Percentiles rank a stretch among this genome's conserved stretches.
These are phyloP conservation scores for Penicillium flavigenum DNA, from an alignment of 495 filamentous ascomycete genomes.

Conservation along the genomic window DNA sequence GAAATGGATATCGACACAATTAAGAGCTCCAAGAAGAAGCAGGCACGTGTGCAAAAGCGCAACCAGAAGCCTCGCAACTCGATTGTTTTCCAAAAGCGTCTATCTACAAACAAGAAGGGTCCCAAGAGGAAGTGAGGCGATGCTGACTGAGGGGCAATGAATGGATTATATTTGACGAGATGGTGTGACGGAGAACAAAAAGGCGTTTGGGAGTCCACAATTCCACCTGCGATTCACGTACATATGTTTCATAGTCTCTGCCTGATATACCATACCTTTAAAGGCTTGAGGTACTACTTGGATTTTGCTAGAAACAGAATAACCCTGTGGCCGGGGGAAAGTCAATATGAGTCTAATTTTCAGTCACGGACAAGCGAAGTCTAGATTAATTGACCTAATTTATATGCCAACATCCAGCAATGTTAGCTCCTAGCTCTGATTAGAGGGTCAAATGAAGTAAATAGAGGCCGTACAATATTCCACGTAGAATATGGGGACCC, in stretches of 20 bases:
- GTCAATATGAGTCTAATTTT: neutral
- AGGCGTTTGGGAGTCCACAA: slow-evolving; percentile 15
- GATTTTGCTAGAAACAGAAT: neutral
- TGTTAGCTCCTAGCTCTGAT: neutral
- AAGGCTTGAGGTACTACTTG: neutral
- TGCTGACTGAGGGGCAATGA: neutral
- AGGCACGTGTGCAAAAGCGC: slow-evolving; percentile 41
- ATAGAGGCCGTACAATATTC: neutral
- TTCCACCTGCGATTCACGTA: slow-evolving; percentile 11
- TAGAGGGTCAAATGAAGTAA: neutral
- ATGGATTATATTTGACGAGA: slow-evolving; percentile 38
- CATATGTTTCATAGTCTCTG: slow-evolving; percentile 13
- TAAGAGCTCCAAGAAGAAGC: slow-evolving; percentile 27
- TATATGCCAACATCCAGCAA: neutral
- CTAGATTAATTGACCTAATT: neutral
- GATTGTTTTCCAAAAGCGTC: slow-evolving; percentile 42
- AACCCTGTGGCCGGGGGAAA: neutral
- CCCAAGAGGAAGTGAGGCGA: slow-evolving; percentile 34
- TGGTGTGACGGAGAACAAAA: slow-evolving; percentile 9
- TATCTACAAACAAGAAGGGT: slow-evolving; percentile 30
- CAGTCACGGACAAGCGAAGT: neutral
- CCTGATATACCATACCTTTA: slow-evolving; percentile 9
- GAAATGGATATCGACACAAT: slow-evolving; percentile 42
- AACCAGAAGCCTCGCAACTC: slow-evolving; percentile 42
- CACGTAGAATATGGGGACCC: too few species aligned